Evolutionary conservation across 352 stramenopile species (phyloP).

Genomic region (Phytophthora hybrid): DNA sequence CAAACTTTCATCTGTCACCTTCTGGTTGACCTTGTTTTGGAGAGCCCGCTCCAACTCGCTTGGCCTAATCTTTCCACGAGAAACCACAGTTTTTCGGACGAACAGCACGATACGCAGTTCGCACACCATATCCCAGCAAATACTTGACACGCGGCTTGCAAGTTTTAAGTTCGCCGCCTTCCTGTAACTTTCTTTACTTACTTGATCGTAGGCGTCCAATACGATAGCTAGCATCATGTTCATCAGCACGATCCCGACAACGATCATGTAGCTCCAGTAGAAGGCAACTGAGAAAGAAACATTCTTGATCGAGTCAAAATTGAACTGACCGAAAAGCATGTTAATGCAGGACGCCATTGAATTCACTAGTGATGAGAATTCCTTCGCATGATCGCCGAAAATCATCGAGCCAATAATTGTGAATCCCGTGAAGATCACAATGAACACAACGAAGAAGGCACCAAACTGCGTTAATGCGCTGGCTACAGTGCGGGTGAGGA

Average conservation of each 20-base stretch:
- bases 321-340: conserved; percentile 72
- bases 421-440: conserved; percentile 68
- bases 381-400: conserved; percentile 59
- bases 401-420: conserved; percentile 56
- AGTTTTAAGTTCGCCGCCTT: conserved; percentile 30
- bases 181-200: conserved; percentile 47
- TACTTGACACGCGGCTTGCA: conserved; percentile 29
- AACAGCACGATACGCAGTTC: conserved; percentile 6
- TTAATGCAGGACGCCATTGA: conserved; percentile 68
- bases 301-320: conserved; percentile 55
- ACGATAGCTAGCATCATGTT: conserved; percentile 85
- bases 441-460: conserved; percentile 63
- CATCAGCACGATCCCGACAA: conserved; percentile 69
- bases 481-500: conserved; percentile 62
- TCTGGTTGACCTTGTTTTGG: not conserved
- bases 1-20: not conserved
- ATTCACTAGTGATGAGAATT: conserved; percentile 53
- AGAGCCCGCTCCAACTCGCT: conserved; percentile 6
- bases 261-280: conserved; percentile 75
- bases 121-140: conserved; percentile 31
- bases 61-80: conserved; percentile 28
- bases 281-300: conserved; percentile 52
- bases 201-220: conserved; percentile 61
- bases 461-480: conserved; percentile 57
- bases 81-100: conserved; percentile 13